These are phyloP conservation scores for Xylaria sp. DNA, from an alignment of 2,329 filamentous ascomycete genomes.

Conservation along the genomic window DNA sequence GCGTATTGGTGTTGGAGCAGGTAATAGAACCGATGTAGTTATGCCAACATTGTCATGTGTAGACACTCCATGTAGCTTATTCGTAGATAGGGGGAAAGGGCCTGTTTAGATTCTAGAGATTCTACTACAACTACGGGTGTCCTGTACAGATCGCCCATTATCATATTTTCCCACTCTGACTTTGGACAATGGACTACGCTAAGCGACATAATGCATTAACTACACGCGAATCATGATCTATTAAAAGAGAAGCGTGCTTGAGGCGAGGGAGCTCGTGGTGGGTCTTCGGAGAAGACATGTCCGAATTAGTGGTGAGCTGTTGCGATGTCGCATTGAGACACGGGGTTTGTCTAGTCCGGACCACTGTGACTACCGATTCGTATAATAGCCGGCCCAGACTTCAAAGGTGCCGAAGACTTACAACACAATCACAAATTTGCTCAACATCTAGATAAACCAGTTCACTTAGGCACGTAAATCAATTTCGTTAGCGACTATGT, in stretches of 20 bases:
- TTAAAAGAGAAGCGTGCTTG: not conserved
- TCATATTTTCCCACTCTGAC: not conserved
- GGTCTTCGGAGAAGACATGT: not conserved
- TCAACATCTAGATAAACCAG: not conserved
- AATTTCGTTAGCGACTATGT: slow-evolving; percentile 20
- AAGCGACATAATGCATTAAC: not conserved
- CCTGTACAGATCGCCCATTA: too few species aligned
- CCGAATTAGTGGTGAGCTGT: not conserved
- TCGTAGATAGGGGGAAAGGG: too few species aligned
- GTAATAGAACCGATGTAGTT: too few species aligned
- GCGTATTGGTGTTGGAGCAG: too few species aligned
- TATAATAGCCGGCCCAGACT: not conserved
- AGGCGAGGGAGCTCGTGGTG: not conserved
- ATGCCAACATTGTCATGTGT: too few species aligned
- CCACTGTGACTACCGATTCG: too few species aligned
- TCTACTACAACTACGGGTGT: too few species aligned
- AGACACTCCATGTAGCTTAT: too few species aligned
- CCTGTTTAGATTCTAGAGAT: too few species aligned
- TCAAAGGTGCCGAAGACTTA: not conserved
- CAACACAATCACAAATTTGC: not conserved
- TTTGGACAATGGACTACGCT: too few species aligned
- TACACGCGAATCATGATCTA: not conserved
- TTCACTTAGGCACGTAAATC: not conserved
- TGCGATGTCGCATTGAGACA: not conserved
- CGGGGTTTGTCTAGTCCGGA: not conserved